phyloP scores from a whole-genome alignment of 768 basidiomycete genomes.

The Podaxis mareebaensis region DNA sequence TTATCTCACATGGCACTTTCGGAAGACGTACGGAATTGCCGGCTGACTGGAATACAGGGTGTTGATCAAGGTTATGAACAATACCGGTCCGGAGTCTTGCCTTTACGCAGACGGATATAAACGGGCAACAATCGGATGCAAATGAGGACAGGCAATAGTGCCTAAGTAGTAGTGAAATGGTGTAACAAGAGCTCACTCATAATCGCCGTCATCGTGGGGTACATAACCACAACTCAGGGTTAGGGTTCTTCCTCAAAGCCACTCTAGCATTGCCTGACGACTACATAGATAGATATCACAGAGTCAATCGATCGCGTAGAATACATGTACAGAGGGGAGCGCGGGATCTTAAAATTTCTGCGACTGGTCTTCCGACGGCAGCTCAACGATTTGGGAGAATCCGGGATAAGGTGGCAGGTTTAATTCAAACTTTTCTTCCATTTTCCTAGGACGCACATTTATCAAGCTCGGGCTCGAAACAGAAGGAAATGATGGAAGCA shows the following conservation, averaged over 20 bases:
- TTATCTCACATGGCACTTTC: conserved; percentile 9
- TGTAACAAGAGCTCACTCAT: background rate
- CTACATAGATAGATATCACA: too few species aligned
- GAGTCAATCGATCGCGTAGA: too few species aligned
- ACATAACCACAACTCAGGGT: background rate
- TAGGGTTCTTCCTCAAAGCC: background rate
- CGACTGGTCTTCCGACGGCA: conserved; percentile 30
- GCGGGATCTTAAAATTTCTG: conserved; percentile 3
- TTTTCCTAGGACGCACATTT: conserved; percentile 40
- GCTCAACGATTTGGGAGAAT: conserved; percentile 82
- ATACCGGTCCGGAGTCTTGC: background rate
- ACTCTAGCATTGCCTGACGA: too few species aligned
- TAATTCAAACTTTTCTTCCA: conserved; percentile 75
- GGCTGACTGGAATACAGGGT: background rate
- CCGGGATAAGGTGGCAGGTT: conserved; percentile 84
- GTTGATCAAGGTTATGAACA: background rate
- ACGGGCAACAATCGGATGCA: too few species aligned
- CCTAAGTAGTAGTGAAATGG: too few species aligned
- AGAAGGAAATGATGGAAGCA: conserved; percentile 13
- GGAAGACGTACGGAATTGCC: conserved; percentile 11
- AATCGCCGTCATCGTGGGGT: background rate
- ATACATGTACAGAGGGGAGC: too few species aligned
- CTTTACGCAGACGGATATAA: background rate
- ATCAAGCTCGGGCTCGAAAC: background rate
- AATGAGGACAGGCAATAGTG: too few species aligned